Evolutionary conservation across 2,329 filamentous ascomycete species (phyloP).

Genomic region (Hymenoscyphus fructigenus): DNA sequence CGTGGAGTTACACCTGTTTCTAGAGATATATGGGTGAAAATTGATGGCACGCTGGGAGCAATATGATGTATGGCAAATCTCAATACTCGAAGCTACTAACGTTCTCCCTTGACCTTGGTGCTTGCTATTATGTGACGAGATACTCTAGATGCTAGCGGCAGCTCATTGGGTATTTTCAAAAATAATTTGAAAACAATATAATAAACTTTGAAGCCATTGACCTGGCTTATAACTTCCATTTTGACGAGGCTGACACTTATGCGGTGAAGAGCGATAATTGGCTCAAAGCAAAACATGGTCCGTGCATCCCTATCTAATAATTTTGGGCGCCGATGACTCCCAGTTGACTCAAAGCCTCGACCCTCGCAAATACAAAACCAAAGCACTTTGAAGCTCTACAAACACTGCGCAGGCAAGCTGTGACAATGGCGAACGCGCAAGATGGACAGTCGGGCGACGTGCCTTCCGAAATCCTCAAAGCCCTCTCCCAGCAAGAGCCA

Average conservation of each 20-base stretch:
- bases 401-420: conserved; percentile 17
- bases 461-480: conserved; percentile 62
- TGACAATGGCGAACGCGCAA: conserved; percentile 45
- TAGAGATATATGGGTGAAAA: conserved; percentile 33
- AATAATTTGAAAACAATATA: no score
- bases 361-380: background rate
- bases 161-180: background rate
- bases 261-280: background rate
- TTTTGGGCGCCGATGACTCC: background rate
- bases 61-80: conserved; percentile 16
- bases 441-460: conserved; percentile 51
- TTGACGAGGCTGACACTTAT: background rate
- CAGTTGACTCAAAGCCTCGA: conserved; percentile 9
- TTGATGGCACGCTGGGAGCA: conserved; percentile 36
- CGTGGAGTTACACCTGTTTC: background rate
- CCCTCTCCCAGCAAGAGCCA: conserved; percentile 61
- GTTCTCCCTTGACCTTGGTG: background rate
- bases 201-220: no score
- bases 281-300: background rate
- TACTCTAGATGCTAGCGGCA: background rate
- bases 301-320: background rate
- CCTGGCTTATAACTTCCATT: background rate
- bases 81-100: background rate
- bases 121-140: background rate
- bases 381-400: conserved; percentile 7